Evolutionary conservation across 176 grass and related monocot species (phyloP).

Genomic region (Carex myosuroides): DNA sequence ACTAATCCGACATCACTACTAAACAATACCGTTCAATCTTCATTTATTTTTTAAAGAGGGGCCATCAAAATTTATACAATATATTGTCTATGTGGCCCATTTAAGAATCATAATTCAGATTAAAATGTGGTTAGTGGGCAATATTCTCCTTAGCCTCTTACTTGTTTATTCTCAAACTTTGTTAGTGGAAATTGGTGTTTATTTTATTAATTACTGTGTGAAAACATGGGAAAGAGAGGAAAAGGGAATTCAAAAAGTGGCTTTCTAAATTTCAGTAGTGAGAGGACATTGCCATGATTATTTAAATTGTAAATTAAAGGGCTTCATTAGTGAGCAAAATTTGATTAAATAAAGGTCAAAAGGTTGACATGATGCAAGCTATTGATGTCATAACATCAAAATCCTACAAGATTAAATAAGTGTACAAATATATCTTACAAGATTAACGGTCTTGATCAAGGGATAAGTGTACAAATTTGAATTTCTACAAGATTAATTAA

Average conservation of each 20-base stretch:
- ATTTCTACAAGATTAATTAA: not conserved
- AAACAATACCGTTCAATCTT: not conserved
- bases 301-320: slow-evolving; percentile 5
- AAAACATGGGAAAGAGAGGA: not conserved
- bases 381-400: not conserved
- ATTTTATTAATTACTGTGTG: not conserved
- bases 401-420: too few species aligned
- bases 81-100: slow-evolving; percentile 3
- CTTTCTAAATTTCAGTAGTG: slow-evolving; percentile 19
- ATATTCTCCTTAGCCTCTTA: not conserved
- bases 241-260: slow-evolving; percentile 4
- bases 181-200: slow-evolving; percentile 11
- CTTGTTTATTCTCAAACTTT: slow-evolving; percentile 9
- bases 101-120: slow-evolving; percentile 16
- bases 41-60: not conserved
- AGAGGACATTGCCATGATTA: slow-evolving; percentile 8
- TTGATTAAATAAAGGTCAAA: not conserved
- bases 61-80: not conserved
- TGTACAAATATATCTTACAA: not conserved
- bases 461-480: not conserved
- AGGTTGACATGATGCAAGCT: not conserved
- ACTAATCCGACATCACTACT: slow-evolving; percentile 14
- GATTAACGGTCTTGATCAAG: not conserved
- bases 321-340: not conserved
- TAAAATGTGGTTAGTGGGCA: slow-evolving; percentile 20